phyloP scores from a whole-genome alignment of 2,329 filamentous ascomycete genomes.

The Paracorniculantispora psalliotae region DNA sequence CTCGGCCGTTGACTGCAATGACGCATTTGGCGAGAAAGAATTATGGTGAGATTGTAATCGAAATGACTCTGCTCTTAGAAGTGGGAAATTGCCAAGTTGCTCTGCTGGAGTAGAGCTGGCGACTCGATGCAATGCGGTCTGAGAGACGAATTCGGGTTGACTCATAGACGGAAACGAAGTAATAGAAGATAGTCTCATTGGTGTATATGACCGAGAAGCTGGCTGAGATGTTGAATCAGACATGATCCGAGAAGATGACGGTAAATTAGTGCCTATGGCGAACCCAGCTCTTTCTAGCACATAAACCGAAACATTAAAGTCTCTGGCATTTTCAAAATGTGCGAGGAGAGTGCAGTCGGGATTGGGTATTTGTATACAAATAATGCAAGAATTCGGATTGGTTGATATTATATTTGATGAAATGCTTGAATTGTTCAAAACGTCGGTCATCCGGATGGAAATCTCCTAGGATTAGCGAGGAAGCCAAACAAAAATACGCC shows the following conservation, averaged over 20 bases:
- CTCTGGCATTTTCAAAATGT: conserved; percentile 26
- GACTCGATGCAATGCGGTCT: not conserved
- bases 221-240: not conserved
- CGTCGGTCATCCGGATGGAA: conserved; percentile 9
- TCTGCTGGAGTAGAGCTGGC: not conserved
- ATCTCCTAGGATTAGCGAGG: conserved; percentile 3
- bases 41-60: not conserved
- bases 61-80: not conserved
- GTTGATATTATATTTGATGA: not conserved
- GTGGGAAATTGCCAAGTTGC: not conserved
- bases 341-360: conserved; percentile 23
- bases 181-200: conserved; percentile 4
- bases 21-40: not conserved
- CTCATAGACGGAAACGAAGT: not conserved
- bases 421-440: not conserved
- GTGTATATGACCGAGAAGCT: not conserved
- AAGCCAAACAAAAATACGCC: too few species aligned
- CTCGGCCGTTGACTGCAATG: not conserved
- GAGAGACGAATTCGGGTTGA: not conserved
- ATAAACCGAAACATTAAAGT: conserved; percentile 29
- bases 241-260: not conserved
- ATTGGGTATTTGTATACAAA: conserved; percentile 24
- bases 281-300: conserved; percentile 30
- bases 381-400: conserved; percentile 16
- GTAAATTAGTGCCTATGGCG: conserved; percentile 15